Base-by-base conservation (phyloP, 1,284 basidiomycete species). In the Malassezia nana region DNA sequence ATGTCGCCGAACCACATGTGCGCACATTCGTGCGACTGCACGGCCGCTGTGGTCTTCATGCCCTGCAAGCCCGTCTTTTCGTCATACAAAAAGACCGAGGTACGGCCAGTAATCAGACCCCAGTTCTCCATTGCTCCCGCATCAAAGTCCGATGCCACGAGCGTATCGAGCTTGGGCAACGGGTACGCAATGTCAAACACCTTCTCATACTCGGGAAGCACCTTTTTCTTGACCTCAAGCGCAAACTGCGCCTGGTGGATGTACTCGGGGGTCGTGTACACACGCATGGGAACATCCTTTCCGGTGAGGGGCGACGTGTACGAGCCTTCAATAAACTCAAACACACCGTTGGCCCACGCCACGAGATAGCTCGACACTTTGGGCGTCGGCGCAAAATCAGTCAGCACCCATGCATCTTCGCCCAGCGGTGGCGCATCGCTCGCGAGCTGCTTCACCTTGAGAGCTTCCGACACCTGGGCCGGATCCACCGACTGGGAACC, bases 81-180 rank as follows among this genome's bases (percentile, higher is more conserved):
- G 10, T 95, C 87, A 63, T 88, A 80, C 35, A 94, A 77, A 74
- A 87, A 86, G 1, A 83, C 83, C 38, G 79, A 82, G 1, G 88
- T 90, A 44, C 89, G 80, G 25, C 89, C 90, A 5, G 86, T 92
- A 70, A 94, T 92, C 55, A 94, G 77, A 49, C 89, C 63, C 55
- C 74, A 62, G 74, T 92, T 94, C 77, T 94, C 89, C 89, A 90
- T 91, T 0, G 88, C 89, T 49, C 86, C 87, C 26, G 85, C 84
- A 72, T 91, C 89, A 64, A 91, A 91, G 74, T 91, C 87, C 18
- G 66, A 59, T n/a, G 62, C 66, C 16, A 70, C 64, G 29, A 73
- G 60, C 4, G 68, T 55, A 46, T 73, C 70, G 45, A 69, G 58
- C 49, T 95, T 94, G 9, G 90, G 88, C 45, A 94, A 79, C 24